Percentiles rank a stretch among this genome's conserved stretches.
phyloP scores from a whole-genome alignment of 306 rosid genomes.

The Spatholobus suberectus region DNA sequence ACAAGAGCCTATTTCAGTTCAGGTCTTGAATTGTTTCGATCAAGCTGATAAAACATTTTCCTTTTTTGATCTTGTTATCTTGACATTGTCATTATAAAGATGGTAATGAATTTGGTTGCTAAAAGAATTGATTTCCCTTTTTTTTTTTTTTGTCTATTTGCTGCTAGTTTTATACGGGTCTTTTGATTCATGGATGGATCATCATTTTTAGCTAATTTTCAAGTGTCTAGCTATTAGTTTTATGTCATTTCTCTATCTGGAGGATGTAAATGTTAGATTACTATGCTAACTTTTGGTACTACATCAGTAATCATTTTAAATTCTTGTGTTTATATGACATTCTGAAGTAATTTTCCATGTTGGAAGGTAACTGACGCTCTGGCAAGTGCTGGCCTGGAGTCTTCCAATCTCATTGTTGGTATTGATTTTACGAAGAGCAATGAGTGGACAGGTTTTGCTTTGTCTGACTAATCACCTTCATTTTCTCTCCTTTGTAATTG shows the following conservation, averaged over 20 bases:
- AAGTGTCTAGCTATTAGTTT: conserved; percentile 23
- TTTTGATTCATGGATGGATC: not conserved
- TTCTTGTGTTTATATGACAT: conserved; percentile 14
- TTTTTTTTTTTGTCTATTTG: conserved; percentile 22
- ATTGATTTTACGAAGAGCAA: conserved; percentile 99
- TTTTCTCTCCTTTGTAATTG: conserved; percentile 30
- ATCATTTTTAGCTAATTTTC: conserved; percentile 11
- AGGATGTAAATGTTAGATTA: conserved; percentile 16
- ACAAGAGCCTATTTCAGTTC: conserved; percentile 17
- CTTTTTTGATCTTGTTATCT: too few relatives aligned
- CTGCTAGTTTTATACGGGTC: not conserved
- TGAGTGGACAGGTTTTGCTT: conserved; percentile 94
- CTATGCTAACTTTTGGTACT: conserved; percentile 10
- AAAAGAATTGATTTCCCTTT: conserved; percentile 1
- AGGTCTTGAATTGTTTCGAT: conserved; percentile 17
- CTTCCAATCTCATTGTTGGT: conserved; percentile 94
- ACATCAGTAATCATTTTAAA: not conserved
- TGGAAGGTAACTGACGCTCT: conserved; percentile 88
- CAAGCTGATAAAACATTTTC: too few relatives aligned
- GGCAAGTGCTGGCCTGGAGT: conserved; percentile 85
- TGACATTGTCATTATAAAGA: not conserved
- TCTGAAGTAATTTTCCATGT: conserved; percentile 33
- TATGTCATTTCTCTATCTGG: not conserved
- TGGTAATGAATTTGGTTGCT: not conserved
- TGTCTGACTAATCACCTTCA: conserved; percentile 8